Evolutionary conservation across 805 yeast genomes (phyloP).

Genomic region (Sugiyamaella chiloensis): DNA sequence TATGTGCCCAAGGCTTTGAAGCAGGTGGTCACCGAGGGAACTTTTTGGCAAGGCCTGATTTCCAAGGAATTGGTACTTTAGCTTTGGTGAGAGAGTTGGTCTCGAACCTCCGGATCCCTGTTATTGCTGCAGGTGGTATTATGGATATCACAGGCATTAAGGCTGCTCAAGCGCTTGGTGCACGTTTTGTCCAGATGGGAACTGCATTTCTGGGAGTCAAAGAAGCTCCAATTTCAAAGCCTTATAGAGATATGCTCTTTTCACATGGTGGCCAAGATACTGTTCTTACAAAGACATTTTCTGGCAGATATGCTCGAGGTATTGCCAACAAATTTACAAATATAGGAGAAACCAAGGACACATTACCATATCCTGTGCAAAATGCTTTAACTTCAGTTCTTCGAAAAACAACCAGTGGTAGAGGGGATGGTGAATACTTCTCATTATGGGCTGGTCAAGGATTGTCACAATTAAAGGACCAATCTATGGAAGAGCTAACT

Average conservation of each 20-base stretch:
- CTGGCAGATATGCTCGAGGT: slow-evolving; percentile 26
- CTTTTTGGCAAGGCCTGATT: slow-evolving; percentile 35
- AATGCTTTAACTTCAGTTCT: slow-evolving; percentile 24
- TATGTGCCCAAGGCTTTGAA: slow-evolving; percentile 55
- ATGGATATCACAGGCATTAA: slow-evolving; percentile 34
- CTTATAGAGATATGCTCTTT: slow-evolving; percentile 14
- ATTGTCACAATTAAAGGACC: slow-evolving; percentile 12
- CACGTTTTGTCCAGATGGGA: slow-evolving; percentile 56
- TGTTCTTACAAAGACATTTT: slow-evolving; percentile 21
- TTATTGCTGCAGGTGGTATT: slow-evolving; percentile 56
- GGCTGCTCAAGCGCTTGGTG: slow-evolving; percentile 40
- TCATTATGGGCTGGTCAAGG: slow-evolving; percentile 24
- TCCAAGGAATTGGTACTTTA: slow-evolving; percentile 36
- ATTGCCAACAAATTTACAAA: slow-evolving; percentile 17
- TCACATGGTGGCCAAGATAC: slow-evolving; percentile 15
- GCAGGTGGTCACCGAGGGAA: slow-evolving; percentile 68
- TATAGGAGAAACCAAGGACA: slow-evolving; percentile 5
- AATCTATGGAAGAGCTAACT: background rate
- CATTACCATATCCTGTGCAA: slow-evolving; percentile 23
- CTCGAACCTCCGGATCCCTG: slow-evolving; percentile 21
- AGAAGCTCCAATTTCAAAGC: slow-evolving; percentile 30
- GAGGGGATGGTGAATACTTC: slow-evolving; percentile 8
- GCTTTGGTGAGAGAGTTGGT: slow-evolving; percentile 24
- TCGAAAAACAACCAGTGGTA: slow-evolving; percentile 15
- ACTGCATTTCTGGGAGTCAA: slow-evolving; percentile 45